These are phyloP conservation scores for Chaetomium cochliodes DNA, from an alignment of 495 filamentous ascomycete species.

Conservation along the genomic window DNA sequence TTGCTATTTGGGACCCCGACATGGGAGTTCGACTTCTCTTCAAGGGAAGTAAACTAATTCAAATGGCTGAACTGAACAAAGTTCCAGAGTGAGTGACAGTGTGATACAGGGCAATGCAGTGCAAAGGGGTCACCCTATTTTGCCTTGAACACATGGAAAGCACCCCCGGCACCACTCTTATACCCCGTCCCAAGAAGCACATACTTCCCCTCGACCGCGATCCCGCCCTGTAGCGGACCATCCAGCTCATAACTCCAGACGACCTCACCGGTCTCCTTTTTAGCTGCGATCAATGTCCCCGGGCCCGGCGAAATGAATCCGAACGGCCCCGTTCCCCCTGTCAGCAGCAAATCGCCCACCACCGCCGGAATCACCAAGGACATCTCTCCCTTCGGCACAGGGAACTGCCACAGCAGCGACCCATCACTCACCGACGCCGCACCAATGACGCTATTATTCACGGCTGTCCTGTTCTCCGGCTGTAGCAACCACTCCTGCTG, in stretches of 20 bases:
- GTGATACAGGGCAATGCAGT: no score
- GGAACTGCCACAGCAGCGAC: constrained; percentile 35
- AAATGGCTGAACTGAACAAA: not conserved
- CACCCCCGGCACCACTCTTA: not conserved
- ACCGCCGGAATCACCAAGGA: constrained; percentile 29
- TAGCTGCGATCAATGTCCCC: not conserved
- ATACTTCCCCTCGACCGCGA: not conserved
- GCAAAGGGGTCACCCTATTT: not conserved
- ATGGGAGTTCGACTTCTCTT: no score
- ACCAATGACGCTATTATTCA: constrained; percentile 32
- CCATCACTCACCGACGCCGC: constrained; percentile 35
- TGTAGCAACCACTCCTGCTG: constrained; percentile 25
- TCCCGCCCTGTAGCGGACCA: not conserved
- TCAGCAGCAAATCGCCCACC: constrained; percentile 32
- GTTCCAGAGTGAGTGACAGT: not conserved
- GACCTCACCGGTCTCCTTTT: not conserved
- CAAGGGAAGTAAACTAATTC: no score
- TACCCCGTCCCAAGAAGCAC: not conserved
- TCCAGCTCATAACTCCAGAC: not conserved
- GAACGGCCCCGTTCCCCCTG: constrained; percentile 5
- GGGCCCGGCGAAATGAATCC: not conserved
- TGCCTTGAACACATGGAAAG: not conserved
- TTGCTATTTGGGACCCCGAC: no score
- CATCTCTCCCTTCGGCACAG: constrained; percentile 15
- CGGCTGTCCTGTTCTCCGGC: constrained; percentile 16